Evolutionary conservation across 257 asterid genomes (phyloP).

Genomic region (Knoxia roxburghii): DNA sequence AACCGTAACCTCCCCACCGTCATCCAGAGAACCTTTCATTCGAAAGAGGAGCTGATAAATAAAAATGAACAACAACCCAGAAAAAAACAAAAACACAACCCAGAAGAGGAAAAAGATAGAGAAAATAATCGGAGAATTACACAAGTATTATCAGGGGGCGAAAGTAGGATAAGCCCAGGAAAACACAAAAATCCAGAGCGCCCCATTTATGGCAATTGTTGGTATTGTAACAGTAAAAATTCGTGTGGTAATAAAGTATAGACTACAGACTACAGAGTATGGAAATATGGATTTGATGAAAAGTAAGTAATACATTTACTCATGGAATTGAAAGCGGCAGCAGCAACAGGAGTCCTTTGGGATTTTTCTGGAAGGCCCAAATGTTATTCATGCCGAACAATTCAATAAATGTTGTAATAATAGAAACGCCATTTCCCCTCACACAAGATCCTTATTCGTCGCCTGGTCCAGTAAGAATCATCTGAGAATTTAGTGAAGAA

Average conservation of each 20-base stretch:
- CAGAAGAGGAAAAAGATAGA: constrained; percentile 22
- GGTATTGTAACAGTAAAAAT: constrained; percentile 19
- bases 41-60: constrained; percentile 2
- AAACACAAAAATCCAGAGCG: constrained; percentile 13
- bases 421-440: not conserved
- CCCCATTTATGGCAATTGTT: constrained; percentile 30
- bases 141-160: constrained; percentile 18
- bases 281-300: not conserved
- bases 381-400: constrained; percentile 1
- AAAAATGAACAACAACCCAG: not conserved
- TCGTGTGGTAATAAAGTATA: not conserved
- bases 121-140: constrained; percentile 36
- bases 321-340: constrained; percentile 19
- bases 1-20: constrained; percentile 5
- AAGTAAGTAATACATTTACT: constrained; percentile 6
- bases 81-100: not conserved
- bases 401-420: constrained; percentile 10
- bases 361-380: constrained; percentile 5
- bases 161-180: constrained; percentile 17
- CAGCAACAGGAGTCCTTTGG: not conserved
- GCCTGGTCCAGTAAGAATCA: not conserved
- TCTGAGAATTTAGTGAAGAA: not conserved
- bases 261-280: too few species aligned
- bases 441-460: constrained; percentile 3
- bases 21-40: constrained; percentile 10